Conservation (phyloP, 176 grass and related monocot genomes). For the Coix lacrymajobi region DNA sequence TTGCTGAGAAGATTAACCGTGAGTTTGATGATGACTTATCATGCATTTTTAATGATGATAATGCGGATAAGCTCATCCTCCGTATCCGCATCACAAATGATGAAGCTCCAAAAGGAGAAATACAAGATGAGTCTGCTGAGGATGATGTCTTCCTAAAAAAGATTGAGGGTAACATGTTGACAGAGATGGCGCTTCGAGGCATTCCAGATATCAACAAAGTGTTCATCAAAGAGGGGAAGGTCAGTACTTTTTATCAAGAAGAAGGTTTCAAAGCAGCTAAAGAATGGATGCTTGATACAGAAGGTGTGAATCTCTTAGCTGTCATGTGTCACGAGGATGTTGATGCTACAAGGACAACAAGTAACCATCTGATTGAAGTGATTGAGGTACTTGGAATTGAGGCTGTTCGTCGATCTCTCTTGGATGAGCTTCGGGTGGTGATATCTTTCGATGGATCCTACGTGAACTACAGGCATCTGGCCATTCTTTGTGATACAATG, state of each 20-base stretch:
- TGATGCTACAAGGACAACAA: slow-evolving; percentile 92
- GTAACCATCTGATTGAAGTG: slow-evolving; percentile 96
- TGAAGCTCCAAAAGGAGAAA: slow-evolving; percentile 91
- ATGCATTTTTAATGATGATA: slow-evolving; percentile 99
- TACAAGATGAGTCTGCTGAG: slow-evolving; percentile 92
- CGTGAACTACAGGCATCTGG: slow-evolving; percentile 92
- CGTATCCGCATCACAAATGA: slow-evolving; percentile 95
- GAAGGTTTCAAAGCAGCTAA: slow-evolving; percentile 76
- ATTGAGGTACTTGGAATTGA: slow-evolving; percentile 98
- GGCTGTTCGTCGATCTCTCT: slow-evolving; percentile 76
- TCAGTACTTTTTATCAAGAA: slow-evolving; percentile 71
- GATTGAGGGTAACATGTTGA: slow-evolving; percentile 96
- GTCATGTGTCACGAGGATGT: slow-evolving; percentile 97
- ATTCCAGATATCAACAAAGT: slow-evolving; percentile 99
- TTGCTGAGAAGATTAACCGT: slow-evolving; percentile 95
- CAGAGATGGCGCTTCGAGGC: slow-evolving; percentile 95
- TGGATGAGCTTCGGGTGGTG: slow-evolving; percentile 91
- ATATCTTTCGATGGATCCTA: slow-evolving; percentile 99
- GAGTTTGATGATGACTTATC: slow-evolving; percentile 93
- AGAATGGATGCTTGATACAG: slow-evolving; percentile 98
- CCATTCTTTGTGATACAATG: slow-evolving; percentile 98
- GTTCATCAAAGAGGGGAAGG: slow-evolving; percentile 79
- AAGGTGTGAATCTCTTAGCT: slow-evolving; percentile 94
- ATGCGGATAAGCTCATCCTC: slow-evolving; percentile 98
- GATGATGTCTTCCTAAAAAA: slow-evolving; percentile 93